Base-by-base conservation (phyloP, 139 green algal species). In the Pseudopediastrum boryanum region DNA sequence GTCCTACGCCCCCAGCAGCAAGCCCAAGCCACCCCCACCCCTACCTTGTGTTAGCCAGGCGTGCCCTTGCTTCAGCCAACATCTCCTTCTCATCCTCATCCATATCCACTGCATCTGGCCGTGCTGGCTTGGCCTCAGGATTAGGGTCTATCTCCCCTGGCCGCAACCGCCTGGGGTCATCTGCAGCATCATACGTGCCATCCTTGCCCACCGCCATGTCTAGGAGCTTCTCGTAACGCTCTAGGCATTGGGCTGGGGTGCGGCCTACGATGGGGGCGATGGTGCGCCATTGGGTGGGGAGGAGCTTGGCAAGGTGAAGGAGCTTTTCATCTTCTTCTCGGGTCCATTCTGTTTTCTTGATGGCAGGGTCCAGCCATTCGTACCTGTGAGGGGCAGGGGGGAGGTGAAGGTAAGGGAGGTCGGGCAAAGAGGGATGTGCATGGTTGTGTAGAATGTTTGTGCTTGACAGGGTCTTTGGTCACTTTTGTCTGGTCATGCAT, bases 61-160 rank as follows among this genome's bases (percentile, higher is more conserved):
- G 88, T 23, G 97, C 97, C 1, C 97, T 83, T 2, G 97, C 97
- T 84, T 99, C 97, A 42, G 87, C 92, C 27, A 99, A 91, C 97
- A 99, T 99, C 88, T 99, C 97, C 85, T 98, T 99, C 85, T 99
- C 97, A 41, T 99, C 97, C 80, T 99, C 97, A 61, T 99, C 96
- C 97, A 99, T 99, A 82, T 99, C 97, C 29, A 98, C 91, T 0
- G 96, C 91, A 46, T 98, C 96, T 8, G 96, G 96, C 29, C 94
- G 85, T 5, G 97, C 97, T 10, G 97, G 97, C 86, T 97, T 97
- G 44, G 91, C 83, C 84, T 99, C 97, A 5, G 96, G 97, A 82
- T 99, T 97, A 29, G 96, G 96, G 77, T 99, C 97, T 66, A 99
- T 99, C 83, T 99, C 96, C 6, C 96, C 96, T 2, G 97, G 94